Evolutionary conservation across 1,284 basidiomycete species (phyloP), one percentile per base, ranked within the genome.

Genomic region (Pulveroboletus ridleyi): DNA sequence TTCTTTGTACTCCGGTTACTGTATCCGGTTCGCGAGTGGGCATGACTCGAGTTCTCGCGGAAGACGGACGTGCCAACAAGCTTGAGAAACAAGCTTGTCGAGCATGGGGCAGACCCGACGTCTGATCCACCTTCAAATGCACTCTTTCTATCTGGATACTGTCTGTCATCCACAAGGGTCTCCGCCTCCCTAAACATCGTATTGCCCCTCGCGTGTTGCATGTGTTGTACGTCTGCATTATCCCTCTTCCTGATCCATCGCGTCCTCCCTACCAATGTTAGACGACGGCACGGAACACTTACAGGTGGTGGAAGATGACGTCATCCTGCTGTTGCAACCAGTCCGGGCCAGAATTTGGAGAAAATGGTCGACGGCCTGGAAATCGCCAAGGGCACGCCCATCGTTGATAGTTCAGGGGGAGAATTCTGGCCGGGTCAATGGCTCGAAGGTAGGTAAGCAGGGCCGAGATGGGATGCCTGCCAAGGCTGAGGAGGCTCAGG

Each of bases 271-370:
- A 73, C 74, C 20, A 14, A 25, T 20, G 2, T 22, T 4, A 39
- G n/a, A 59, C n/a, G 39, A 59, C 58, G 17, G 10, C 20, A 20
- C 22, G 23, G 3, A 13, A 25, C 15, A 3, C 25, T 72, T 11
- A 52, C 77, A 76, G 83, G 86, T 71, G 1, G 64, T 72, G 44
- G 73, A 87, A 77, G 84, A 87, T 67, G 85, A 87, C 61, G 69
- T 86, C 2, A 79, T 88, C 22, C 87, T 85, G 0, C 80, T 88
- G 84, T 86, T 1, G 78, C 41, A 68, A 29, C 58, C 62, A 2
- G 4, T 67, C 41, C 58, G 59, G 85, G 80, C 79, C 6, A 0
- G 62, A 72, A 7, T 68, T 74, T 0, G 84, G 84, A 0, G 66
- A 39, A 79, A 46, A 62, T 69, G 0, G 75, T 83, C 10, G 71